These are phyloP conservation scores for Hygrophoropsis aurantiaca DNA, from an alignment of 768 basidiomycete genomes.

Conservation along the genomic window DNA sequence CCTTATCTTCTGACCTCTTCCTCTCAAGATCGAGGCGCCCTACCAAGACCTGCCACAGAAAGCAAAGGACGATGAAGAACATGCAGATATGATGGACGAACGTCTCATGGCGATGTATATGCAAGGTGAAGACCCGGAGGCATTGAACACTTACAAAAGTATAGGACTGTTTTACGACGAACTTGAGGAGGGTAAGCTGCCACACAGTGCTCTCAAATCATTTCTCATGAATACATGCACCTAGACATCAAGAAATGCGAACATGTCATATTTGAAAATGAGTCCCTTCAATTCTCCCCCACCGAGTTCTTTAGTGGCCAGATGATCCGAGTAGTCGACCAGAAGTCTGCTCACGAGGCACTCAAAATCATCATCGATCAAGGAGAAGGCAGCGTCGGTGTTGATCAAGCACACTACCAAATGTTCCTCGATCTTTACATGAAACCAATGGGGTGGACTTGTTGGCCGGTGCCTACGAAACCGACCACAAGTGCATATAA, in stretches of 20 bases:
- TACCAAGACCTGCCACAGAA: slow-evolving; percentile 1
- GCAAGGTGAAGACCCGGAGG: no score
- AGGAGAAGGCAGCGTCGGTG: slow-evolving; percentile 16
- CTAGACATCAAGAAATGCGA: slow-evolving; percentile 4
- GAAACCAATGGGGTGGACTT: slow-evolving; percentile 9
- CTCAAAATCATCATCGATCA: slow-evolving; percentile 16
- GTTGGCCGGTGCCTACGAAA: slow-evolving; percentile 4
- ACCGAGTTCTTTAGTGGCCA: slow-evolving; percentile 11
- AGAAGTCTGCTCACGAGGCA: slow-evolving; percentile 9
- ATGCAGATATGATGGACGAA: not conserved
- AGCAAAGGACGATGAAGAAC: not conserved
- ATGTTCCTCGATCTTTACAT: slow-evolving; percentile 16
- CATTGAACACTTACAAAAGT: not conserved
- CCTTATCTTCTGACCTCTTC: not conserved
- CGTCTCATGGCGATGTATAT: no score
- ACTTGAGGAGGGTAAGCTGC: slow-evolving; percentile 2
- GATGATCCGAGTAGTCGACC: slow-evolving; percentile 13
- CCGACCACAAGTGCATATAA: slow-evolving; percentile 8
- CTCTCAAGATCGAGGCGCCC: slow-evolving; percentile 5
- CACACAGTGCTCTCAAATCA: slow-evolving; percentile 2
- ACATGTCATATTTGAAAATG: slow-evolving; percentile 6
- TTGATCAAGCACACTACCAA: slow-evolving; percentile 15
- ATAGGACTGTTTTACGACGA: slow-evolving; percentile 5
- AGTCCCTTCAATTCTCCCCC: slow-evolving; percentile 10
- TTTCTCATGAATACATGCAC: slow-evolving; percentile 1